Evolutionary conservation across 495 filamentous ascomycete species (phyloP).

Genomic region (Xanthoparmelia taractica): DNA sequence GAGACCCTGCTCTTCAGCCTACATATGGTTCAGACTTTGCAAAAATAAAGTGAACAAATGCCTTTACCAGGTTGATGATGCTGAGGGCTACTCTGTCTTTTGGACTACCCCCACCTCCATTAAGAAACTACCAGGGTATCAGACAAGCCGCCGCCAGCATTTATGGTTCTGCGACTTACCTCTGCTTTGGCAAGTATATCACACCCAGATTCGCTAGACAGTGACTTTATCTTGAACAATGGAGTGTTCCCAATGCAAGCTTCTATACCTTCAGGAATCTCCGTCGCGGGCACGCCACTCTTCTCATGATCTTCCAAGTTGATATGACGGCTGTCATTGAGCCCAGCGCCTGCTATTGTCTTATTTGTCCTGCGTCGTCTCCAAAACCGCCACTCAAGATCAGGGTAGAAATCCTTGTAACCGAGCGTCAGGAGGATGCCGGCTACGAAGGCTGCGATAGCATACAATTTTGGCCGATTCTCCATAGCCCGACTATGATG

Average conservation of each 20-base stretch:
- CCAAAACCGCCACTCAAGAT: conserved; percentile 55
- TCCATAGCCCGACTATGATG: conserved; percentile 18
- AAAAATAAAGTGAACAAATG: neutral
- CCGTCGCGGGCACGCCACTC: neutral
- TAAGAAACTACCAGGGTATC: conserved; percentile 56
- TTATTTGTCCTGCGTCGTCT: conserved; percentile 29
- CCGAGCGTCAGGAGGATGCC: conserved; percentile 65
- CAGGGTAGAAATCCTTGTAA: conserved; percentile 67
- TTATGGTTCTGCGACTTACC: conserved; percentile 32
- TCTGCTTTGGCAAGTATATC: conserved; percentile 92
- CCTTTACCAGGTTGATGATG: conserved; percentile 65
- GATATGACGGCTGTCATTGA: conserved; percentile 14
- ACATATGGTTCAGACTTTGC: conserved; percentile 1
- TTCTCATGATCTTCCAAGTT: conserved; percentile 24
- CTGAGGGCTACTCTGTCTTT: conserved; percentile 91
- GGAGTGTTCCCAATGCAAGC: conserved; percentile 93
- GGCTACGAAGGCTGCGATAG: conserved; percentile 63
- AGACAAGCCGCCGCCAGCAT: neutral
- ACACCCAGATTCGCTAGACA: conserved; percentile 88
- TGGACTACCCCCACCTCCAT: conserved; percentile 89
- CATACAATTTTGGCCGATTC: conserved; percentile 32
- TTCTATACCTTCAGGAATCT: conserved; percentile 62
- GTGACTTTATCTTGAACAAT: conserved; percentile 74
- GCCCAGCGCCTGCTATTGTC: conserved; percentile 14
- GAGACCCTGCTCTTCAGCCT: conserved; percentile 72